Base-by-base conservation (phyloP, 139 green algal species). In the Coccomyxa sp. region DNA sequence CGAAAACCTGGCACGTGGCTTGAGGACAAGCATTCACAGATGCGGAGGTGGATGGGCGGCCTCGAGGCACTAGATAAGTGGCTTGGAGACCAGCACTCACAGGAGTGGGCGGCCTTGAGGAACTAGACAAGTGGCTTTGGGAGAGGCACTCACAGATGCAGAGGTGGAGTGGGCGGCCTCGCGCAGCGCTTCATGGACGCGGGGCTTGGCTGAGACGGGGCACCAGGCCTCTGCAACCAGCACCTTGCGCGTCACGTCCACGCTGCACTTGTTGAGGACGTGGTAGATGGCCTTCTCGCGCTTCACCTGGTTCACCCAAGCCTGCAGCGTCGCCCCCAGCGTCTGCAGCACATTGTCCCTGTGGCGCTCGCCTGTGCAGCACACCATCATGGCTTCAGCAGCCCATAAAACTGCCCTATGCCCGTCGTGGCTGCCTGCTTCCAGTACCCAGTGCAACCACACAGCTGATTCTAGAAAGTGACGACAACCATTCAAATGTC, bases 201-300 rank as follows among this genome's bases (percentile, higher is more conserved):
- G 83, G 21, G 66, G 32, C 60, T 85, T 86, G 18, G 90, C 91
- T 0, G 81, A 82, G 11, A 88, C 85, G 9, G 97, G 97, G 77
- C 94, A 94, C 97, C 97, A 99, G 0, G 92, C 97, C 90, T 99
- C 95, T 0, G 93, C 97, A 59, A 99, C 91, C 76, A 99, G 91
- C 85, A 93, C 94, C 87, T 99, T 98, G 82, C 90, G 89, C 12
- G 93, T 95, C 67, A 97, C 93, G 84, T 99, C 97, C 75, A 99
- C 90, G 75, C 79, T 92, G 51, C 98, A 89, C 92, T 98, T 98
- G 94, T 99, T 99, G 67, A 99, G 92, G 21, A 94, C 95, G 91
- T 99, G 95, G 90, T 98, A 99, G n/a, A 98, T 87, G 0, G 93
- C 94, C 90, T 98, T 99, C 90, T 99, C 95, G 12, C 87, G 85